These are phyloP conservation scores for Aspergillus kassunensis DNA, from an alignment of 495 filamentous ascomycete species.

Conservation along the genomic window DNA sequence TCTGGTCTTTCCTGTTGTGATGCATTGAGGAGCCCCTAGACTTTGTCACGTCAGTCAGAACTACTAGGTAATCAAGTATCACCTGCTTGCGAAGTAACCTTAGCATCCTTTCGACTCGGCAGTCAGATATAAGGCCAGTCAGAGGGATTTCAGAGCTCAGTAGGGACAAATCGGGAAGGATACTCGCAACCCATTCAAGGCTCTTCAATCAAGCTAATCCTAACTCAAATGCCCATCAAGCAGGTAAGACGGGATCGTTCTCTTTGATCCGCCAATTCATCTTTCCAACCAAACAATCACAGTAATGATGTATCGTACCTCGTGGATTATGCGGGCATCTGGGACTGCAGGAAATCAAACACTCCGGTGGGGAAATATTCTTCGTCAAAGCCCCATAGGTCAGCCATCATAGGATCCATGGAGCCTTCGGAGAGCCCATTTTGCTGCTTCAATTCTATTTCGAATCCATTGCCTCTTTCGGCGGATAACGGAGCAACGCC, in stretches of 20 bases:
- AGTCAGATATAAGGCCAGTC: neutral
- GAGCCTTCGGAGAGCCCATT: slow-evolving; percentile 43
- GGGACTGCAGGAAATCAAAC: slow-evolving; percentile 47
- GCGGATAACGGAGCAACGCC: slow-evolving; percentile 45
- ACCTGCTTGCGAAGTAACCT: neutral
- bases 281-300: too few species aligned
- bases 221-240: too few species aligned
- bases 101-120: neutral
- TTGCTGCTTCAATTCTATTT: slow-evolving; percentile 26
- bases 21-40: too few species aligned
- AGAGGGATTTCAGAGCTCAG: neutral
- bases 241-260: too few species aligned
- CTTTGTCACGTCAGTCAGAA: too few species aligned
- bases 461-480: slow-evolving; percentile 39
- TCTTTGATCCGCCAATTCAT: too few species aligned
- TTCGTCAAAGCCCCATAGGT: slow-evolving; percentile 47
- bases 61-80: neutral
- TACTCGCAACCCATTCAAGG: too few species aligned
- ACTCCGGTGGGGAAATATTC: slow-evolving; percentile 48
- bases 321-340: slow-evolving; percentile 34
- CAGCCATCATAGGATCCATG: slow-evolving; percentile 45
- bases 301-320: neutral
- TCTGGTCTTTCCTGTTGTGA: too few species aligned
- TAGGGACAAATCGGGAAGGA: neutral
- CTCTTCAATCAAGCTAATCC: too few species aligned